Base-by-base conservation (phyloP, 768 basidiomycete genomes). In the Termitomyces sp. region DNA sequence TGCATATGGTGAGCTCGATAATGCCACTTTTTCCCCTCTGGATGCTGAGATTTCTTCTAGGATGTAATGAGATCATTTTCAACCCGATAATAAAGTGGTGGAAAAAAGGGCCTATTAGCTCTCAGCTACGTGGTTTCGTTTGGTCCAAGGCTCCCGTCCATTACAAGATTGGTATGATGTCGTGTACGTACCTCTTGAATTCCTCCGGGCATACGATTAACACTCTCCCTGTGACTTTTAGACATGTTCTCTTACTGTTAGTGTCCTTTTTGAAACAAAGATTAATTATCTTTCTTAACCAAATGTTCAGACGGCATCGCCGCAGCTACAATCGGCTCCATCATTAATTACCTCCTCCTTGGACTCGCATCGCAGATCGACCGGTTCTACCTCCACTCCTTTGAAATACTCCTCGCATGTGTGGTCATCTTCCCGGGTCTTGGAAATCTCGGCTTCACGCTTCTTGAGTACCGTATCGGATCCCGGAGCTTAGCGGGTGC, bases 121-220 rank as follows among this genome's bases (percentile, higher is more conserved):
- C 77, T 56, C 87, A 91, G 69, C 76, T 92, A 33, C 80, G 85
- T 42, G 78, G 75, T 35, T 92, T 92, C 69, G 74, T 91, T 35
- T 90, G 89, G 89, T 88, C 86, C 2, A 66, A 66, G 26, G 88
- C 87, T 2, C 90, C 90, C 1, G 75, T 90, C 1, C 88, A 92
- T 66, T 91, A 92, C 77, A 91, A 92, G 76, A 79, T 91, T 61
- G 84, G 82, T 56, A 88, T 88, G 87, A 81, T 87, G 81, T 79
- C 84, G 26, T 88, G 82, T 83, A 68, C 63, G 78, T 73, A 33
- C 8, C 43, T 43, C 26, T 49, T 45, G 28, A 58, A 38, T 30
- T 20, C 45, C 26, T 16, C 26, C 51, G 18, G 32, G 48, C 49
- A 42, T 36, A 16, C 46, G n/a, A 32, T 49, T 58, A 44, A 57